phyloP scores from a whole-genome alignment of 148 eudicot genomes.

The Amaranthus hypochondriacus region DNA sequence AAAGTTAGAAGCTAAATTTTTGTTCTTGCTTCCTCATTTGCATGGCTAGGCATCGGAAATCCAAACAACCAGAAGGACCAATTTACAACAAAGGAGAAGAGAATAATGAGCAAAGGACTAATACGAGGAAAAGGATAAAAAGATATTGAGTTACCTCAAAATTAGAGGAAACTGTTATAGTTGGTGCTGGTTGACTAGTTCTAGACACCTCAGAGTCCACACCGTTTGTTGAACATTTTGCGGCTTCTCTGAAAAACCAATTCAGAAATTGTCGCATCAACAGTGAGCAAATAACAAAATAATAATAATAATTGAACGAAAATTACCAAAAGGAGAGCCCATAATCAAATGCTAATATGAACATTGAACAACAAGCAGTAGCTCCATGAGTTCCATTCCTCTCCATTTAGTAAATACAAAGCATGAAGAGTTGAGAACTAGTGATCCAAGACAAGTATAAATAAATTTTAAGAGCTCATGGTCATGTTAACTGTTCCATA shows the following conservation, averaged over 20 bases:
- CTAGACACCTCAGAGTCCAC: constrained; percentile 51
- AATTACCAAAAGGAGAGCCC: constrained; percentile 1
- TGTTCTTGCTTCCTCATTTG: not conserved
- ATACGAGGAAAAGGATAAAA: constrained; percentile 4
- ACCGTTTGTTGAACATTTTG: constrained; percentile 38
- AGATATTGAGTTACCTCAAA: constrained; percentile 52
- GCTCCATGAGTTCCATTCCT: not conserved
- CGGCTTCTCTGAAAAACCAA: constrained; percentile 41
- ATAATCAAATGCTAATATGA: not conserved
- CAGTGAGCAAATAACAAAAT: not conserved
- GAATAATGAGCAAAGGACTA: not conserved
- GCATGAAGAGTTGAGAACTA: not conserved
- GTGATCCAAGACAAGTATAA: not conserved
- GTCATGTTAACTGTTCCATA: not conserved
- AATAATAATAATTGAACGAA: not conserved
- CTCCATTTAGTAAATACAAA: not conserved
- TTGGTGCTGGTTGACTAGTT: constrained; percentile 39
- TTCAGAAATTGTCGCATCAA: not conserved
- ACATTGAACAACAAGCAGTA: not conserved
- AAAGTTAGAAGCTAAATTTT: not conserved
- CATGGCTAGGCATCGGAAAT: not conserved
- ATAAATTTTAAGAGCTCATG: not conserved
- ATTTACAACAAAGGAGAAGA: not conserved
- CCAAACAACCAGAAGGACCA: not conserved
- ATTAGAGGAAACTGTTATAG: constrained; percentile 66